Conservation (phyloP, 345 rosid genomes). For the thale cress (Arabidopsis thaliana) region TAIR10.1 NC_003074.8:6480001-6480500, state of each 20-base stretch:
- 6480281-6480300: slow-evolving; percentile 79
- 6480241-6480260: slow-evolving; percentile 95
- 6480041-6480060: slow-evolving; percentile 92
- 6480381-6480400: slow-evolving; percentile 23
- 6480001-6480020: slow-evolving; percentile 88
- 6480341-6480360: slow-evolving; percentile 9
- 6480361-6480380: neutral
- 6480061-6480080: slow-evolving; percentile 98
- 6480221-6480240: slow-evolving; percentile 93
- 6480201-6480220: slow-evolving; percentile 94
- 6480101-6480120: slow-evolving; percentile 88
- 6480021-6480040: slow-evolving; percentile 89
- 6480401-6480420: slow-evolving; percentile 7
- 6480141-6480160: slow-evolving; percentile 51
- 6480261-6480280: slow-evolving; percentile 94
- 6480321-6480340: slow-evolving; percentile 79
- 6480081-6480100: slow-evolving; percentile 95
- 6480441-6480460: slow-evolving; percentile 24
- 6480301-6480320: slow-evolving; percentile 85
- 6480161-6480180: slow-evolving; percentile 41
- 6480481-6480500: no score
- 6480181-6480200: slow-evolving; percentile 49
- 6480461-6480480: slow-evolving; percentile 10
- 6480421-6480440: neutral
- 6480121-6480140: slow-evolving; percentile 79